Percentiles rank a stretch among this genome's conserved stretches.
Evolutionary conservation across 768 basidiomycete species (phyloP).

Genomic region (Amanita pseudoporphyria): DNA sequence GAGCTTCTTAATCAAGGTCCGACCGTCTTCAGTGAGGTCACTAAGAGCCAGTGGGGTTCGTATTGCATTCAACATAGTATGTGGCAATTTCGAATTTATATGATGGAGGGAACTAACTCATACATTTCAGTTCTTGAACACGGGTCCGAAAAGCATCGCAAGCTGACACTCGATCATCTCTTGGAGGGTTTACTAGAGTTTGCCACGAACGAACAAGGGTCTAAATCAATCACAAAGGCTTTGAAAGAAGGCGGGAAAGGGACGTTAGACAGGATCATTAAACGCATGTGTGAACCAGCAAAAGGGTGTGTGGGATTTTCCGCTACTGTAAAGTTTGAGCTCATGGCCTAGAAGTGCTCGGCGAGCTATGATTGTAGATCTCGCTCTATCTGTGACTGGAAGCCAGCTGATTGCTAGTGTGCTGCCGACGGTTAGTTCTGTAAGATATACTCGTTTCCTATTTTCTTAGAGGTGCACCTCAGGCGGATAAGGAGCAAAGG

Average conservation of each 20-base stretch:
- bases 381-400: slow-evolving; percentile 75
- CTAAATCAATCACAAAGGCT: slow-evolving; percentile 80
- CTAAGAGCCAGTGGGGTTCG: slow-evolving; percentile 85
- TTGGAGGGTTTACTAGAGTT: slow-evolving; percentile 70
- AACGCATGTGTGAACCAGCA: slow-evolving; percentile 79
- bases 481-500: slow-evolving; percentile 86
- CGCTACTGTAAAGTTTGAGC: background rate
- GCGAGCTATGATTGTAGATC: slow-evolving; percentile 78
- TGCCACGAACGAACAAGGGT: slow-evolving; percentile 77
- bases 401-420: slow-evolving; percentile 82
- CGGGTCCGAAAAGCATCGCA: slow-evolving; percentile 65
- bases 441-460: background rate
- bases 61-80: slow-evolving; percentile 81
- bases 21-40: slow-evolving; percentile 60
- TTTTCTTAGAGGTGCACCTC: slow-evolving; percentile 7
- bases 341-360: slow-evolving; percentile 31
- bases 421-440: slow-evolving; percentile 52
- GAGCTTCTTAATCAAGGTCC: slow-evolving; percentile 72
- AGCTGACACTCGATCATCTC: slow-evolving; percentile 71
- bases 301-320: slow-evolving; percentile 42
- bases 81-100: slow-evolving; percentile 16
- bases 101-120: background rate
- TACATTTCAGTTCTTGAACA: slow-evolving; percentile 63
- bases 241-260: slow-evolving; percentile 78
- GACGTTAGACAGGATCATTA: slow-evolving; percentile 63